Evolutionary conservation across 148 eudicot species (phyloP).

Genomic region (Vaccinium corymbosum): DNA sequence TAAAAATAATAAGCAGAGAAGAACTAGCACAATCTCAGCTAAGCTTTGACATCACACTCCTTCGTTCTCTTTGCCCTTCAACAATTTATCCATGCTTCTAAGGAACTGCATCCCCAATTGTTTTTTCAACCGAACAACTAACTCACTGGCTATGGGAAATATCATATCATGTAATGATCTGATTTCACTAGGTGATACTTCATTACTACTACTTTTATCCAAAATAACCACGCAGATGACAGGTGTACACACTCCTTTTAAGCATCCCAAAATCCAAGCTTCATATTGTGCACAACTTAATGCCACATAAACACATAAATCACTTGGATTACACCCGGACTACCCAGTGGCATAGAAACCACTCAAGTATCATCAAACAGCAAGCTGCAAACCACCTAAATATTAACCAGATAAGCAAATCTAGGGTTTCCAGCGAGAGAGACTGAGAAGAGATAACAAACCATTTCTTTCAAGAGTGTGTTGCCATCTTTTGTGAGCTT

Average conservation of each 20-base stretch:
- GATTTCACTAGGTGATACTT: neutral
- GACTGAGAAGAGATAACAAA: slow-evolving; percentile 20
- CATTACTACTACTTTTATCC: neutral
- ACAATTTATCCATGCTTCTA: neutral
- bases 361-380: neutral
- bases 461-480: slow-evolving; percentile 91
- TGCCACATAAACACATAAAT: neutral
- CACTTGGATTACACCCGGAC: neutral
- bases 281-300: neutral
- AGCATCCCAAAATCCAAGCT: neutral
- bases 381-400: neutral
- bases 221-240: neutral
- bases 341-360: slow-evolving; percentile 1
- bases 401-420: slow-evolving; percentile 1
- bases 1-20: neutral
- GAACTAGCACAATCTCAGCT: neutral
- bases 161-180: neutral
- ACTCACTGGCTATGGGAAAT: neutral
- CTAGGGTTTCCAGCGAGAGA: neutral
- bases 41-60: neutral
- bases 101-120: neutral
- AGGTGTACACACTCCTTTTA: neutral
- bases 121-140: neutral
- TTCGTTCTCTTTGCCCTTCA: neutral
- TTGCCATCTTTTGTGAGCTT: slow-evolving; percentile 96